Conservation (phyloP, 2,329 filamentous ascomycete species). For the Aspergillus melleus region DNA sequence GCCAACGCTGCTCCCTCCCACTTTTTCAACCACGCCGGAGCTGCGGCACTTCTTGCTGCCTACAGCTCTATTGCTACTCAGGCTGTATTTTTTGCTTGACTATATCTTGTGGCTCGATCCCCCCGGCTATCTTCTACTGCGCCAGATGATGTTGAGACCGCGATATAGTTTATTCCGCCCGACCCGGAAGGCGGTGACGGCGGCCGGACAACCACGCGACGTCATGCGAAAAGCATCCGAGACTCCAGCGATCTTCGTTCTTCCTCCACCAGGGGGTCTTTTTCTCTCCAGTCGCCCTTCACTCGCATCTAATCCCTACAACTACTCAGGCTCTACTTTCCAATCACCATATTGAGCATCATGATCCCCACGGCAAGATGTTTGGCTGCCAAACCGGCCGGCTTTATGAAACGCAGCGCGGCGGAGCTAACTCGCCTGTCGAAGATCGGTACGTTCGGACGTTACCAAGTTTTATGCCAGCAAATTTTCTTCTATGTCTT, state of each 20-base stretch:
- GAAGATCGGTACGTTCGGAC: constrained; percentile 49
- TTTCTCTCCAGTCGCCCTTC: background rate
- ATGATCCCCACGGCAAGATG: constrained; percentile 44
- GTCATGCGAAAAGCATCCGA: background rate
- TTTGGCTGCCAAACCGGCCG: constrained; percentile 40
- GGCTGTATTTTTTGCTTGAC: too few relatives aligned
- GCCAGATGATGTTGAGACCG: too few relatives aligned
- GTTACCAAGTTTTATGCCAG: background rate
- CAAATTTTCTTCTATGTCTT: background rate
- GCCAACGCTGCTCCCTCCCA: too few relatives aligned
- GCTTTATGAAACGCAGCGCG: constrained; percentile 59
- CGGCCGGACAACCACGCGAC: background rate
- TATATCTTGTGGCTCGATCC: too few relatives aligned
- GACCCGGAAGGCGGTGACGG: background rate
- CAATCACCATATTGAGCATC: background rate
- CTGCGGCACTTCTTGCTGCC: too few relatives aligned
- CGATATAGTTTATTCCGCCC: background rate
- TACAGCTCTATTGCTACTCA: too few relatives aligned
- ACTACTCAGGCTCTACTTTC: too few relatives aligned
- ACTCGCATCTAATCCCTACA: too few relatives aligned
- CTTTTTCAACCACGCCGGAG: too few relatives aligned
- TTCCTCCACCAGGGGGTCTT: background rate
- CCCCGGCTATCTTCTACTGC: too few relatives aligned
- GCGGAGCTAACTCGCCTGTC: constrained; percentile 60
- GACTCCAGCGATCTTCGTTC: background rate